These are phyloP conservation scores for Edaphochlamys debaryana DNA, from an alignment of 139 green algal species.

Conservation along the genomic window DNA sequence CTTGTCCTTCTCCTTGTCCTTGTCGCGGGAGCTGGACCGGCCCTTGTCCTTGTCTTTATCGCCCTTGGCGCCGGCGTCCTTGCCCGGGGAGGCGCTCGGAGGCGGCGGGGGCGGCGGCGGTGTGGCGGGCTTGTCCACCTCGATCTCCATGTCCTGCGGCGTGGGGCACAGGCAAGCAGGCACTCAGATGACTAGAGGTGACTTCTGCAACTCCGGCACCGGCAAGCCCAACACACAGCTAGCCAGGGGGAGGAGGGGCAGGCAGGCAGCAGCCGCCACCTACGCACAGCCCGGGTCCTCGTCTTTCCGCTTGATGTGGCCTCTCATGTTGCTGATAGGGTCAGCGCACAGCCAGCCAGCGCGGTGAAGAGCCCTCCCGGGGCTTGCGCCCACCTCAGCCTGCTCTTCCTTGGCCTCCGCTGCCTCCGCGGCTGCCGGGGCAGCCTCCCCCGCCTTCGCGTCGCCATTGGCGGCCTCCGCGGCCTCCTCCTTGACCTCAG, in stretches of 20 bases:
- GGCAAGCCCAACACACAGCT: too few relatives aligned
- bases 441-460: not conserved
- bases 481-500: not conserved
- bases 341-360: too few relatives aligned
- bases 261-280: too few relatives aligned
- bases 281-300: too few relatives aligned
- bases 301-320: too few relatives aligned
- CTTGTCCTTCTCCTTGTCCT: slow-evolving; percentile 39
- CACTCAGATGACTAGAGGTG: too few relatives aligned
- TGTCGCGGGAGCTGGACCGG: not conserved
- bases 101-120: slow-evolving; percentile 4
- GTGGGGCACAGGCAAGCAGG: not conserved
- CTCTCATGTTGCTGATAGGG: too few relatives aligned
- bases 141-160: slow-evolving; percentile 10
- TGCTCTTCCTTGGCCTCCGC: not conserved
- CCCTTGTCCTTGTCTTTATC: not conserved
- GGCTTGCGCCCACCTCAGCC: too few relatives aligned
- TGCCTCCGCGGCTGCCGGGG: not conserved
- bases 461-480: not conserved
- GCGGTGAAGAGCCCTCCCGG: too few relatives aligned
- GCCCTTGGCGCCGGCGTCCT: not conserved
- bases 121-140: not conserved
- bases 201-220: too few relatives aligned
- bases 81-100: not conserved
- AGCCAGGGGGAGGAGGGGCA: too few relatives aligned